Percentiles rank a stretch among this genome's conserved stretches.
phyloP scores from a whole-genome alignment of 176 grass and related monocot genomes.

The Poa pratensis region DNA sequence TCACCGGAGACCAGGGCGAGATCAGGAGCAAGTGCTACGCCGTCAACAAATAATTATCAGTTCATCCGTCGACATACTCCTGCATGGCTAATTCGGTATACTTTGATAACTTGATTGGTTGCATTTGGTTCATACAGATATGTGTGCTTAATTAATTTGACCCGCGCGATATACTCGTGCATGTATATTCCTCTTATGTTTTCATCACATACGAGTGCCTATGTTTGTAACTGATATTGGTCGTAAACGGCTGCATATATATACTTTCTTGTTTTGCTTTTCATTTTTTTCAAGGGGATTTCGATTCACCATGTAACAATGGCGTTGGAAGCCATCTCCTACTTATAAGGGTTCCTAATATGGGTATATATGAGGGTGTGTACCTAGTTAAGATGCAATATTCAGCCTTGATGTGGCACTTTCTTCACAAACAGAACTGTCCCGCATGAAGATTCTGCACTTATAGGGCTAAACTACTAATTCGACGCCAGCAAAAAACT shows the following conservation, averaged over 20 bases:
- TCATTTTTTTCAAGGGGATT: neutral
- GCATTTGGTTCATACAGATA: conserved; percentile 12
- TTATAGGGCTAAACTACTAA: too few species aligned
- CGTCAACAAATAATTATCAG: conserved; percentile 34
- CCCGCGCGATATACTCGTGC: neutral
- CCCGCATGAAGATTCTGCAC: too few species aligned
- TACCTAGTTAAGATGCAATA: too few species aligned
- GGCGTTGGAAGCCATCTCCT: too few species aligned
- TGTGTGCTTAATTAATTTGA: conserved; percentile 2
- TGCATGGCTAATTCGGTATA: neutral
- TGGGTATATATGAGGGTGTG: too few species aligned
- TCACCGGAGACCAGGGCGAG: conserved; percentile 60
- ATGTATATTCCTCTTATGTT: neutral
- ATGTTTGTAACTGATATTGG: conserved; percentile 21
- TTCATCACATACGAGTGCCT: neutral
- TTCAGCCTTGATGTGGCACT: too few species aligned
- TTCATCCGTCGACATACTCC: neutral
- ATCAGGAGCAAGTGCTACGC: conserved; percentile 68
- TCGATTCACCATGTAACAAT: neutral
- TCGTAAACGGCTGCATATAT: neutral
- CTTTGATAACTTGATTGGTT: neutral
- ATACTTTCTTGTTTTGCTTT: neutral
- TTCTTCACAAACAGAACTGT: too few species aligned
- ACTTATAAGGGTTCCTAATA: too few species aligned
- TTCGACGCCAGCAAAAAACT: too few species aligned